Base-by-base conservation (phyloP, 2,329 filamentous ascomycete species). In the Ophiognomonia clavigignenti-juglandacearum region DNA sequence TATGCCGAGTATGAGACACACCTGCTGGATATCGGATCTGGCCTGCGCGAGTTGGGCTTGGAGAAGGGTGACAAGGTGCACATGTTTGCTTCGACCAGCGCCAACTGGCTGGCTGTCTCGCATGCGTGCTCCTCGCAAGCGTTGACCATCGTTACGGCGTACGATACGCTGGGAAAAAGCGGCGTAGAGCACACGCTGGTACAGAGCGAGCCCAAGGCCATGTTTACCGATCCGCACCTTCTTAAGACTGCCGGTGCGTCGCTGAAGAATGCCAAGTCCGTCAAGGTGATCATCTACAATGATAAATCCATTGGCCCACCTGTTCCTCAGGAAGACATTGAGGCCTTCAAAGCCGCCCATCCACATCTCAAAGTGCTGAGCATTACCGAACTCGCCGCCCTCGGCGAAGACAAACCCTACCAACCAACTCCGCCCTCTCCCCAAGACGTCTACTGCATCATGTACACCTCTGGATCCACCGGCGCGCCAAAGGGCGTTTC, bases 141-240 rank as follows among this genome's bases (percentile, higher is more conserved):
- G 37, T 82, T 96, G 64, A 82, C 88, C 50, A 91, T 96, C 56
- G 92, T 96, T 42, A 97, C 92, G 38, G 90, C 91, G 42, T 96
- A 96, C 68, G 91, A 96, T 66, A 95, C 90, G 24, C 83, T 96
- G 37, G 91, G 91, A 45, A 80, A 88, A 59, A 82, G 84, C 53
- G 91, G 90, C 39, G 78, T 96, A 53, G 82, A 85, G 70, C 90
- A 95, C 72, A 95, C 90, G 3, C 78, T 96, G 54, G 74, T 83
- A 19, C 87, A 95, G 69, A 93, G 89, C 44, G 74, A 82, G 53
- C 85, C 88, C 43, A 82, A 82, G 58, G 84, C 85, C 65, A 92
- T 96, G 73, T 96, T 91, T 69, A 78, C 89, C 53, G 91, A 96
- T 62, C 86, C 91, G 8, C 82, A 87, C 57, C 81, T 96, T 41